These are phyloP conservation scores for Aegilops longissima DNA, from an alignment of 176 grass and related monocot species.

Conservation along the genomic window DNA sequence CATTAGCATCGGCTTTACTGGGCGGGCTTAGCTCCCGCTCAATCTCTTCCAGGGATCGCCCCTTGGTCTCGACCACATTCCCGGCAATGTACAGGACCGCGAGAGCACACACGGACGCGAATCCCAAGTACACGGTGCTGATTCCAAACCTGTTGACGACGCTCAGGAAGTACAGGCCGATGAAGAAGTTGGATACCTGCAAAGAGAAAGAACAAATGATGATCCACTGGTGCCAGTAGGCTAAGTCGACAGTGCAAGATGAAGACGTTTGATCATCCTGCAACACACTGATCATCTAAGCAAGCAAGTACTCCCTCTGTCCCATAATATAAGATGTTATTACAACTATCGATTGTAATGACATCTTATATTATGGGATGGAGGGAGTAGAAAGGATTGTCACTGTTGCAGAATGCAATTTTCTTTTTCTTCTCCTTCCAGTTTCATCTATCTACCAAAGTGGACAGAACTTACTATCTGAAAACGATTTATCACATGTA, in stretches of 20 bases:
- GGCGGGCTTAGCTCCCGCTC: constrained; percentile 57
- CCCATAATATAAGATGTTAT: no score
- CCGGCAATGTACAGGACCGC: constrained; percentile 81
- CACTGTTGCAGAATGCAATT: neutral
- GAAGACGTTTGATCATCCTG: no score
- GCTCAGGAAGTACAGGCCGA: constrained; percentile 93
- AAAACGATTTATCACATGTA: neutral
- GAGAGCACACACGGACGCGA: constrained; percentile 71
- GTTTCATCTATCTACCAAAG: neutral
- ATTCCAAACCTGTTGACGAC: constrained; percentile 90
- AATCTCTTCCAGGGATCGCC: constrained; percentile 90
- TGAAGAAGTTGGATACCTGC: constrained; percentile 94
- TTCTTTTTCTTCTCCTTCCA: neutral
- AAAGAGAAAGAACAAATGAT: neutral
- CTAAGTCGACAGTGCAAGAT: neutral
- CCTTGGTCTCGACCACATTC: constrained; percentile 95
- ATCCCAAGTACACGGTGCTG: constrained; percentile 79
- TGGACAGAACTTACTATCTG: neutral
- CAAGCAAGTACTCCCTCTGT: neutral
- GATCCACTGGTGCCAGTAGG: neutral
- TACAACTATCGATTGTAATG: no score
- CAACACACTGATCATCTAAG: neutral
- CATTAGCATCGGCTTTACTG: constrained; percentile 14
- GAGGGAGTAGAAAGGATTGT: neutral
- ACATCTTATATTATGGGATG: no score